A percentile compares a stretch with the other conserved stretches of the same genome.
Conservation (phyloP, 2,329 filamentous ascomycete species). For the Acrodontium crateriforme region DNA sequence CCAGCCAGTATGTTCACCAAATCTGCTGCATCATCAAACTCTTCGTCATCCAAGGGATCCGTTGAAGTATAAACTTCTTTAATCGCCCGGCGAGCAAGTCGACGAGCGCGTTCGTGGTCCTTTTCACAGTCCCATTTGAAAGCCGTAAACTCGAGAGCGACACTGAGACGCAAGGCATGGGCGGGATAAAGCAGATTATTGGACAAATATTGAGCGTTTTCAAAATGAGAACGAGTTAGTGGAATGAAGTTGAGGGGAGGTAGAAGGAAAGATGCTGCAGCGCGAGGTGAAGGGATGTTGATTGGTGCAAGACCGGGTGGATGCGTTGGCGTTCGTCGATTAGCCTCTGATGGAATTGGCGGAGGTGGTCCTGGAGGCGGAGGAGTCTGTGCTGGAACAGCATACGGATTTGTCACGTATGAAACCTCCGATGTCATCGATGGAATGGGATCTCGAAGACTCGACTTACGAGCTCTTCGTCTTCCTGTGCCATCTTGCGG, state of each 20-base stretch:
- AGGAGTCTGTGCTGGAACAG: conserved; percentile 25
- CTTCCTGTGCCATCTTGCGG: conserved; percentile 10
- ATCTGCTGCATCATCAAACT: conserved; percentile 83
- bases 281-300: conserved; percentile 19
- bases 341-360: conserved; percentile 13
- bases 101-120: conserved; percentile 61
- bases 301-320: conserved; percentile 28
- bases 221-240: conserved; percentile 67
- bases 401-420: conserved; percentile 37
- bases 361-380: conserved; percentile 22
- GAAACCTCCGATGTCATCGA: conserved; percentile 37
- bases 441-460: conserved; percentile 33
- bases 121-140: conserved; percentile 90
- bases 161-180: conserved; percentile 75
- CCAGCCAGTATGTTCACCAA: conserved; percentile 73
- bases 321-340: conserved; percentile 21
- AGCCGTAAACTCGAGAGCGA: conserved; percentile 83
- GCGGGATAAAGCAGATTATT: conserved; percentile 69
- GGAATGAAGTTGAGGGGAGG: conserved; percentile 71
- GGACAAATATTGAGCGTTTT: conserved; percentile 59
- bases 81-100: conserved; percentile 69
- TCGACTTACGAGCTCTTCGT: conserved; percentile 17
- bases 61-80: conserved; percentile 81
- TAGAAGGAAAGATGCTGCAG: conserved; percentile 58
- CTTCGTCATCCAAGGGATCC: conserved; percentile 88